phyloP scores from a whole-genome alignment of 2,329 filamentous ascomycete species.

The Colletotrichum sp. region DNA sequence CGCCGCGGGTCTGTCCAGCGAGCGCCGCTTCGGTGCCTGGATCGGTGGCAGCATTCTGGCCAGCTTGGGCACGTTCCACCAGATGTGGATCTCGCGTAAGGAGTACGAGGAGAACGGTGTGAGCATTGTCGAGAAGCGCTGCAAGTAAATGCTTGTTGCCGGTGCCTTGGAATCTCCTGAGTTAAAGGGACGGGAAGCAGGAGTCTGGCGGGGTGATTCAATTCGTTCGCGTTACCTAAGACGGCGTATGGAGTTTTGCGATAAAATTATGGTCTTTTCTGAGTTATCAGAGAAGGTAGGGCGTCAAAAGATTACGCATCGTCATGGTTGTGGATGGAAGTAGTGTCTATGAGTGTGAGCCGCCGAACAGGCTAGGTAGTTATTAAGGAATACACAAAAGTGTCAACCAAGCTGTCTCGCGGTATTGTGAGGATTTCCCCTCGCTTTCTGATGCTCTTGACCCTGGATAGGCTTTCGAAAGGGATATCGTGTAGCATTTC shows the following conservation, averaged over 20 bases:
- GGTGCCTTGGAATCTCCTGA: background rate
- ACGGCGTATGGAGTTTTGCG: conserved; percentile 19
- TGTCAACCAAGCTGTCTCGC: background rate
- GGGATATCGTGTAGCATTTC: background rate
- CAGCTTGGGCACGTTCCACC: conserved; percentile 96
- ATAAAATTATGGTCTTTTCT: conserved; percentile 9
- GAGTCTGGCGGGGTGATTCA: conserved; percentile 12
- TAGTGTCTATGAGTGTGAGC: background rate
- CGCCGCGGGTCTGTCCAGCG: conserved; percentile 83
- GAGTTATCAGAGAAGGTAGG: background rate
- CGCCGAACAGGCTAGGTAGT: background rate
- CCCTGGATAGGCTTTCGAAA: background rate
- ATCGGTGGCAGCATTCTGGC: conserved; percentile 96
- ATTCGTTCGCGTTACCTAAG: background rate
- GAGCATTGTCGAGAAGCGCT: conserved; percentile 92
- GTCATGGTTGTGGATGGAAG: background rate
- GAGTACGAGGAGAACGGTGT: conserved; percentile 97
- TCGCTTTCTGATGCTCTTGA: background rate
- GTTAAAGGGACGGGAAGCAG: conserved; percentile 1
- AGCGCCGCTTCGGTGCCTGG: conserved; percentile 93
- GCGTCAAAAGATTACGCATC: conserved; percentile 3
- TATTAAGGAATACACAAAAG: conserved; percentile 10
- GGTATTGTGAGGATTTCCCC: background rate
- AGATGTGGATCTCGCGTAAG: conserved; percentile 98
- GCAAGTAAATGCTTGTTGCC: conserved; percentile 66